Base-by-base conservation (phyloP, 164 flowering plant genomes). In the Umbellularia californica region DNA sequence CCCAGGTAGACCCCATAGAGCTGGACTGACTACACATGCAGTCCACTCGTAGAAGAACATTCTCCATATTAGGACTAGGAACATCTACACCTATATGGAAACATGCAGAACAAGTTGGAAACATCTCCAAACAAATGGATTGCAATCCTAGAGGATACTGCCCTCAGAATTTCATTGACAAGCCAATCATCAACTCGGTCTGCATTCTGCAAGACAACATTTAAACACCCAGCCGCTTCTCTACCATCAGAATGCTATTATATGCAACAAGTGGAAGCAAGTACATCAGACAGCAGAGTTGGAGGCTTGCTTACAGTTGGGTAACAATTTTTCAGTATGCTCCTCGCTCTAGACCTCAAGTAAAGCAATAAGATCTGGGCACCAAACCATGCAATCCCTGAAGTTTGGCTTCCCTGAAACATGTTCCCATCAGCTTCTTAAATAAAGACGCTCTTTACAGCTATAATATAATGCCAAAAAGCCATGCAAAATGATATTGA, bases 151-250 rank as follows among this genome's bases (percentile, higher is more conserved):
- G 70, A 87, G 93, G 94, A 94, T 94, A 94, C 98, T 70, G 97
- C 90, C 84, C 97, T 87, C 27, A 84, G 77, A 92, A 94, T 90
- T 84, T 94, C 92, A 74, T 76, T 66, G 47, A 85, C 79, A 71
- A 94, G 91, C 90, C 84, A 81, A 80, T 92, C 91, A 79, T 94
- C 95, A 72, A 83, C 98, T 76, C 95, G 83, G 62, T 83, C 84
- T 11, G 81, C 62, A 75, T 84, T 85, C 97, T 94, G 92, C 83
- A 79, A 69, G 72, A 63, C 22, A 77, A 74, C 35, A 71, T 64
- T 3, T 7, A 25, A 58, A 58, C 19, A 19, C 33, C 47, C 25
- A 67, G 63, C 28, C 25, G n/a, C 19, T 27, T 14, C 3, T 51
- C 3, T 19, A 67, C 27, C 15, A 51, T n/a, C 24, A 68, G 19